Evolutionary conservation across 768 basidiomycete species (phyloP).

Genomic region (Piloderma croceum): DNA sequence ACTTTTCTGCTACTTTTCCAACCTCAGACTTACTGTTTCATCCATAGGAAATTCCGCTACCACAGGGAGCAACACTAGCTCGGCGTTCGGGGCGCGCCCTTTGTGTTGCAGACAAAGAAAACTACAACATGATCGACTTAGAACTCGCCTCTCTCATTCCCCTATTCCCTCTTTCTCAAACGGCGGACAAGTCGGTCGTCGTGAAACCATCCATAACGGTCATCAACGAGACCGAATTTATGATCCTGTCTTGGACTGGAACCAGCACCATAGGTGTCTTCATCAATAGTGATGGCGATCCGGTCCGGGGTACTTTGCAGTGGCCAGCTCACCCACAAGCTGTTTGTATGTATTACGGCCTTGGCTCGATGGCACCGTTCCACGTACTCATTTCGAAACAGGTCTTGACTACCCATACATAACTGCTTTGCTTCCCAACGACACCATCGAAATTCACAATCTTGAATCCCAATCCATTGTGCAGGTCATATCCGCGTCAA

Average conservation of each 20-base stretch:
- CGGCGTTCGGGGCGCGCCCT: slow-evolving; percentile 57
- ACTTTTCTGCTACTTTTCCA: not conserved
- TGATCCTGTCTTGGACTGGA: slow-evolving; percentile 83
- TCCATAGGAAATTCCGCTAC: slow-evolving; percentile 65
- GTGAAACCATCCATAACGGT: slow-evolving; percentile 72
- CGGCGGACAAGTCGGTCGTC: slow-evolving; percentile 33
- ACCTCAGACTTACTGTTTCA: not conserved
- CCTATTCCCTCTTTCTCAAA: slow-evolving; percentile 77
- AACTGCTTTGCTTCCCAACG: slow-evolving; percentile 71
- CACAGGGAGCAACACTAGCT: slow-evolving; percentile 51
- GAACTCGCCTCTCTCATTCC: slow-evolving; percentile 63
- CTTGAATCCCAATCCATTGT: slow-evolving; percentile 67
- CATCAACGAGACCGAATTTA: slow-evolving; percentile 73
- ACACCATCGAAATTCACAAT: slow-evolving; percentile 76
- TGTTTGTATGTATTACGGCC: slow-evolving; percentile 52
- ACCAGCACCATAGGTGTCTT: slow-evolving; percentile 80
- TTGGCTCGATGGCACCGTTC: slow-evolving; percentile 1
- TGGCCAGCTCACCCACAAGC: slow-evolving; percentile 77
- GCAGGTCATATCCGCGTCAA: slow-evolving; percentile 55
- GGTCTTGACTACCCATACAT: slow-evolving; percentile 81
- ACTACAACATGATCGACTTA: slow-evolving; percentile 78
- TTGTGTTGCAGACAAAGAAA: slow-evolving; percentile 67
- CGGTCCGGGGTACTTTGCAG: slow-evolving; percentile 82
- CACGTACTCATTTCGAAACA: slow-evolving; percentile 19
- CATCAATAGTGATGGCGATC: slow-evolving; percentile 78